These are phyloP conservation scores for Hypoxylon cercidicola DNA, from an alignment of 495 filamentous ascomycete species.

Conservation along the genomic window DNA sequence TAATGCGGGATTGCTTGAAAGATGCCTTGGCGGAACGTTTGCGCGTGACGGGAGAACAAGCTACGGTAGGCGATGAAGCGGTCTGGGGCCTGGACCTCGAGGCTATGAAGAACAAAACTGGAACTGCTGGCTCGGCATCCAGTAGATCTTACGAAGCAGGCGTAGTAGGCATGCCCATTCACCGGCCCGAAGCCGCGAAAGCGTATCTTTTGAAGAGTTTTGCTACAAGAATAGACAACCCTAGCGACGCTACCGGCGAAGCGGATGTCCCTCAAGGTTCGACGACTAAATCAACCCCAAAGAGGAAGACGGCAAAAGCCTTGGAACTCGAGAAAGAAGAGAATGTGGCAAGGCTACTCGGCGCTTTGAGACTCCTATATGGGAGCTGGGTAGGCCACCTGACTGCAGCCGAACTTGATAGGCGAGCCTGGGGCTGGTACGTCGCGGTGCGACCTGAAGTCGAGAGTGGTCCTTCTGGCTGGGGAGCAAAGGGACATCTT, in stretches of 20 bases:
- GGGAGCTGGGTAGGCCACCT: constrained; percentile 73
- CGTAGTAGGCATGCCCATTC: constrained; percentile 68
- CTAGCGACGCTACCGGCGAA: constrained; percentile 6
- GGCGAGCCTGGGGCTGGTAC: constrained; percentile 84
- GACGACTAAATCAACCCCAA: constrained; percentile 26
- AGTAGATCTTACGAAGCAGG: constrained; percentile 46
- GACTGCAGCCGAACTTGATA: constrained; percentile 70
- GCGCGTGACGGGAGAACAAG: constrained; percentile 53
- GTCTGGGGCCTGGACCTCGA: constrained; percentile 86
- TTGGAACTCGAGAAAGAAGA: constrained; percentile 67
- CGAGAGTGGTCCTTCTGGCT: constrained; percentile 74
- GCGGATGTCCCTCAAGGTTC: constrained; percentile 1
- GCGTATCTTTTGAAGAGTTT: constrained; percentile 71
- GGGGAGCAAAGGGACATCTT: constrained; percentile 81
- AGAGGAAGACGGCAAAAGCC: constrained; percentile 57
- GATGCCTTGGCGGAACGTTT: constrained; percentile 59
- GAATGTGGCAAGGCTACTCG: constrained; percentile 73
- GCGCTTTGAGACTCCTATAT: constrained; percentile 73
- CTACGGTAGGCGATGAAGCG: constrained; percentile 58
- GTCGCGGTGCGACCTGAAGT: constrained; percentile 77
- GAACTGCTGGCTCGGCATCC: constrained; percentile 31
- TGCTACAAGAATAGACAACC: constrained; percentile 45
- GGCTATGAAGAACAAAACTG: constrained; percentile 58
- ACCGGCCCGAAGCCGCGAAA: constrained; percentile 70
- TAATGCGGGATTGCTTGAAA: constrained; percentile 62